These are phyloP conservation scores for Calocybe gangraenosa DNA, from an alignment of 768 basidiomycete genomes.

Conservation along the genomic window DNA sequence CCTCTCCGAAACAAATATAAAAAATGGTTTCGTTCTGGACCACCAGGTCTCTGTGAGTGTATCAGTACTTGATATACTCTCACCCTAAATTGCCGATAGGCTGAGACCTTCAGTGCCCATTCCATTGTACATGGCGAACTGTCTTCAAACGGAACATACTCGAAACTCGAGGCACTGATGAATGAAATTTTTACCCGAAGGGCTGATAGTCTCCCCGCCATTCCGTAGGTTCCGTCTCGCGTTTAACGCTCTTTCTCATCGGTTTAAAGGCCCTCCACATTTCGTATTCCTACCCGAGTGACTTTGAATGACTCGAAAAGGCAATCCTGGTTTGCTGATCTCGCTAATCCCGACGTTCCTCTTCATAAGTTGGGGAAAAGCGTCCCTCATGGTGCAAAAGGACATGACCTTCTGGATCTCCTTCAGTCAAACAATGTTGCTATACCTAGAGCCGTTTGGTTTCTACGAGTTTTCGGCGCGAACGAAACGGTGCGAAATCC, in stretches of 20 bases:
- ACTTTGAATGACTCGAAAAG: constrained; percentile 77
- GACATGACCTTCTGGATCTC: constrained; percentile 77
- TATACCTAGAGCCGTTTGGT: constrained; percentile 83
- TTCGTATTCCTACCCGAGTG: constrained; percentile 78
- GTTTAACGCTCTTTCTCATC: neutral
- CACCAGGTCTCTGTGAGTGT: constrained; percentile 55
- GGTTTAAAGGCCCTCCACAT: constrained; percentile 50
- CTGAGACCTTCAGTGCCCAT: constrained; percentile 61
- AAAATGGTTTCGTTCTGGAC: constrained; percentile 55
- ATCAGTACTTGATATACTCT: neutral
- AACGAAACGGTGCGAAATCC: constrained; percentile 64
- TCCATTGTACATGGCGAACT: constrained; percentile 47
- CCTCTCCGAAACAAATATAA: constrained; percentile 59
- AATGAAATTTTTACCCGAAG: constrained; percentile 68
- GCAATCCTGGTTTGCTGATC: constrained; percentile 79
- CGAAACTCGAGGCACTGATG: constrained; percentile 70
- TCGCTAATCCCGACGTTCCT: constrained; percentile 78
- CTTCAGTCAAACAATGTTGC: constrained; percentile 74
- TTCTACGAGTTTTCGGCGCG: constrained; percentile 80
- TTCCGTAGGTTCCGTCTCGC: constrained; percentile 52
- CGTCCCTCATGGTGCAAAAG: constrained; percentile 84
- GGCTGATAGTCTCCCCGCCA: constrained; percentile 46
- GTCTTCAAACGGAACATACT: constrained; percentile 46
- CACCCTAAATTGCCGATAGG: constrained; percentile 31
- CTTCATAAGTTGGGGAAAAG: constrained; percentile 79